Conservation (phyloP, 208 protist genomes). For the Lotmaria passim region DNA sequence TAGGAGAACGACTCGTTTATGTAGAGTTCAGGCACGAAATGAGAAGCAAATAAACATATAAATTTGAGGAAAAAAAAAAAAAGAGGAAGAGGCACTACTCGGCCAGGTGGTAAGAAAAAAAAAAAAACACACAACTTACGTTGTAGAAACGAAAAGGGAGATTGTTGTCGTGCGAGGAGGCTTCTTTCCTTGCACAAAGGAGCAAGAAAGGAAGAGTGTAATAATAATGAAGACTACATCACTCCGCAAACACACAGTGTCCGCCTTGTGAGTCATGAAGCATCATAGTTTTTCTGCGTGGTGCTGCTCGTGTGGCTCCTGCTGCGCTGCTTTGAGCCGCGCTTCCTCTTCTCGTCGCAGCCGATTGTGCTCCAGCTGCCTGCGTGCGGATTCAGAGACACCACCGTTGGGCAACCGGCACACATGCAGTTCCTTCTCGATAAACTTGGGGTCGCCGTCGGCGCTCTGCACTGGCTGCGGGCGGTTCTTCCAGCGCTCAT, state of each 20-base stretch:
- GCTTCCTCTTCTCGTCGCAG: slow-evolving; percentile 13
- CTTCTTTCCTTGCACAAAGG: no score
- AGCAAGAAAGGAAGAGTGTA: background rate
- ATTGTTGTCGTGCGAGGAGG: no score
- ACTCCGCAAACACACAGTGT: background rate
- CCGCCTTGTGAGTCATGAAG: no score
- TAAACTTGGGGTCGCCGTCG: background rate
- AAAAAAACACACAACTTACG: background rate
- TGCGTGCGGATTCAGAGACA: slow-evolving; percentile 1
- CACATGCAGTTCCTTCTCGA: background rate
- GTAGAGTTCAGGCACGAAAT: no score
- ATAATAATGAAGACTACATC: background rate
- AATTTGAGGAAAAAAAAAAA: no score
- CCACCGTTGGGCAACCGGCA: slow-evolving; percentile 28
- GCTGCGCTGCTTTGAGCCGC: slow-evolving; percentile 1
- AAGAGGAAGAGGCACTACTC: slow-evolving; percentile 3
- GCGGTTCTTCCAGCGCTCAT: slow-evolving; percentile 27
- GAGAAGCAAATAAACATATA: no score
- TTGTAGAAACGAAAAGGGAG: background rate
- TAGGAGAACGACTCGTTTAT: no score
- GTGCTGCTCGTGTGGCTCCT: background rate
- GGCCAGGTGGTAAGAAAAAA: background rate
- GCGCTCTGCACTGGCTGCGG: background rate
- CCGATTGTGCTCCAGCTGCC: slow-evolving; percentile 27
- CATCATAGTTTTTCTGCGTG: no score